Conservation (phyloP, 2,329 filamentous ascomycete genomes). For the Diaporthe caulivora region DNA sequence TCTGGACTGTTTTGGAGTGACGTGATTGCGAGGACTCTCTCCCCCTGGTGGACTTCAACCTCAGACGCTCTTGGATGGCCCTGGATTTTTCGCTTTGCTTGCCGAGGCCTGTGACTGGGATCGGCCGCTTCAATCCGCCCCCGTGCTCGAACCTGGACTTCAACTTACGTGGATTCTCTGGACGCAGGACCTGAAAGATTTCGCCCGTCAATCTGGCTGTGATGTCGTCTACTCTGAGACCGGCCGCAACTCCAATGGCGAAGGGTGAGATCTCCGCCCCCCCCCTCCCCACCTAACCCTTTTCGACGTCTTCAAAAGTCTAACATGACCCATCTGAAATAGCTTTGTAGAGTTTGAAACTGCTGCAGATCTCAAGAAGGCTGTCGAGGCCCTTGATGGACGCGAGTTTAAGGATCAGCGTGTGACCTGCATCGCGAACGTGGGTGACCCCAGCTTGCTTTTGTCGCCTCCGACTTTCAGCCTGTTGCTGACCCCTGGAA, state of each 20-base stretch:
- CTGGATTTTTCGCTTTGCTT: constrained; percentile 37
- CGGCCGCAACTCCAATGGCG: constrained; percentile 88
- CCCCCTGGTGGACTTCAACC: constrained; percentile 31
- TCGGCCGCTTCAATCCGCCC: constrained; percentile 32
- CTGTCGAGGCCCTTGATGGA: constrained; percentile 94
- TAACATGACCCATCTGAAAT: constrained; percentile 39
- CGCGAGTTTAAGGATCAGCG: constrained; percentile 92
- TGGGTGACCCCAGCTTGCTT: constrained; percentile 59
- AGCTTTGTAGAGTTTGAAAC: constrained; percentile 99
- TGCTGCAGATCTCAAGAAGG: constrained; percentile 86
- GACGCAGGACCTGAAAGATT: constrained; percentile 99
- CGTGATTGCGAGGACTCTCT: constrained; percentile 28
- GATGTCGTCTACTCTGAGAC: constrained; percentile 99
- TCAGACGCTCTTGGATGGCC: constrained; percentile 37
- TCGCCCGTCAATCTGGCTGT: constrained; percentile 94
- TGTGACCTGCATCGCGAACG: constrained; percentile 89
- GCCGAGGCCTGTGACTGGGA: constrained; percentile 34
- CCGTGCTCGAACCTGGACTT: constrained; percentile 60
- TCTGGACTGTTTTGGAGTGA: constrained; percentile 36
- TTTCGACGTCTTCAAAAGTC: not conserved
- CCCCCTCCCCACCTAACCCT: constrained; percentile 43
- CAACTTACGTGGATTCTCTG: constrained; percentile 83
- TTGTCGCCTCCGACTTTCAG: constrained; percentile 36
- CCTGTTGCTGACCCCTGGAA: constrained; percentile 40
- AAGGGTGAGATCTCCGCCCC: too few relatives aligned